Evolutionary conservation across 129 eudicot genomes (phyloP).

Genomic region (Saposhnikovia divaricata): DNA sequence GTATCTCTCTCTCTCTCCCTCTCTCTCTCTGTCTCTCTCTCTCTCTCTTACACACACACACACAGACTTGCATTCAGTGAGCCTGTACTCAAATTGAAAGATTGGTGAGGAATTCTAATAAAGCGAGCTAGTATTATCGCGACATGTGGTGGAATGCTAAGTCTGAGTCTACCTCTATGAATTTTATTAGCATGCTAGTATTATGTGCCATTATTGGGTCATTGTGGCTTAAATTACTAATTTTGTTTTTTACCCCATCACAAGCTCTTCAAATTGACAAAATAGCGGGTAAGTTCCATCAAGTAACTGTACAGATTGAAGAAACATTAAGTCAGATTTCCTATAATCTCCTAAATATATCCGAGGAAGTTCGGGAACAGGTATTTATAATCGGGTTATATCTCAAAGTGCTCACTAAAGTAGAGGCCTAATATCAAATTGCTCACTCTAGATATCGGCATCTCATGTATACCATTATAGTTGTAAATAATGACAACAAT

Average conservation of each 20-base stretch:
- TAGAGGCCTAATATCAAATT: too few relatives aligned
- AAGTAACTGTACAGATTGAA: slow-evolving; percentile 63
- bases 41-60: neutral
- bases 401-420: too few relatives aligned
- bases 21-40: neutral
- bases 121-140: neutral
- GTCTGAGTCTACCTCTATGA: neutral
- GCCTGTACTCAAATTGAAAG: neutral
- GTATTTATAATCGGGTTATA: too few relatives aligned
- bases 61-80: neutral
- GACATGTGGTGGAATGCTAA: neutral
- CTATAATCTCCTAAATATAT: slow-evolving; percentile 50
- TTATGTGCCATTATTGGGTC: neutral
- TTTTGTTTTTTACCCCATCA: slow-evolving; percentile 12
- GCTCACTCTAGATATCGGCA: too few relatives aligned
- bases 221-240: neutral
- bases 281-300: slow-evolving; percentile 47
- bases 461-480: too few relatives aligned
- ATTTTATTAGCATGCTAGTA: neutral
- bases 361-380: slow-evolving; percentile 92
- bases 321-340: slow-evolving; percentile 66
- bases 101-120: neutral
- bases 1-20: neutral
- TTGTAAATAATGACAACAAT: too few relatives aligned
- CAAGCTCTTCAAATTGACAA: slow-evolving; percentile 84